phyloP scores from a whole-genome alignment of 495 filamentous ascomycete species.

The Apiosordaria backusii region DNA sequence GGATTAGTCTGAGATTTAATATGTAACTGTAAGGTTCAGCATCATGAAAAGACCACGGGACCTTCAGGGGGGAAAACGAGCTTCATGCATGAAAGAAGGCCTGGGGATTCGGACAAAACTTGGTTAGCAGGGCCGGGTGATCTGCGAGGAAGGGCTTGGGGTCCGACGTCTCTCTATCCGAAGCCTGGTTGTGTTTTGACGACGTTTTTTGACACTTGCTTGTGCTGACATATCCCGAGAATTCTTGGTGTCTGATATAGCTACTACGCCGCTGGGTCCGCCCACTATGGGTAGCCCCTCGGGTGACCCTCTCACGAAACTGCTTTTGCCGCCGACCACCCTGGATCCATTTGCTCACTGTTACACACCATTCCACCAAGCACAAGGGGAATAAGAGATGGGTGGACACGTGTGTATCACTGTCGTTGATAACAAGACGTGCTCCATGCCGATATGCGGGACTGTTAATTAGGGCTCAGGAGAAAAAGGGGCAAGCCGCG shows the following conservation, averaged over 20 bases:
- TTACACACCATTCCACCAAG: not conserved
- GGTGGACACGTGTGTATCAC: not conserved
- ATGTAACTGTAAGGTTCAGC: not conserved
- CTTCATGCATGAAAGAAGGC: not conserved
- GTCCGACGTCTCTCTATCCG: not conserved
- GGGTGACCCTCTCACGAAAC: constrained; percentile 41
- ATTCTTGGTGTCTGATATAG: not conserved
- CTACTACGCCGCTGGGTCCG: constrained; percentile 4
- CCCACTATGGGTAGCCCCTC: constrained; percentile 12
- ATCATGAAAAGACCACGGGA: not conserved
- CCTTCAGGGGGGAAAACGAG: not conserved
- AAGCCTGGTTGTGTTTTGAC: not conserved
- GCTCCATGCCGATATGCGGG: not conserved
- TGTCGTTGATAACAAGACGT: not conserved
- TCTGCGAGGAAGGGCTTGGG: not conserved
- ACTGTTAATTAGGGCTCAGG: not conserved
- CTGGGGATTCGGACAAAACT: not conserved
- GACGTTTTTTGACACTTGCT: not conserved
- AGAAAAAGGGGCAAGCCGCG: no score
- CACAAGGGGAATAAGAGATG: not conserved
- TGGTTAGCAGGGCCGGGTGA: constrained; percentile 1
- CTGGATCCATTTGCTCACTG: constrained; percentile 3
- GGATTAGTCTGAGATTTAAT: not conserved
- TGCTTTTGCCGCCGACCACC: constrained; percentile 41
- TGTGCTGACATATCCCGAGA: constrained; percentile 9